Percentiles rank a stretch among this genome's conserved stretches.
phyloP scores from a whole-genome alignment of 106 monocot species.

The Alisma plantagoaquatica region DNA sequence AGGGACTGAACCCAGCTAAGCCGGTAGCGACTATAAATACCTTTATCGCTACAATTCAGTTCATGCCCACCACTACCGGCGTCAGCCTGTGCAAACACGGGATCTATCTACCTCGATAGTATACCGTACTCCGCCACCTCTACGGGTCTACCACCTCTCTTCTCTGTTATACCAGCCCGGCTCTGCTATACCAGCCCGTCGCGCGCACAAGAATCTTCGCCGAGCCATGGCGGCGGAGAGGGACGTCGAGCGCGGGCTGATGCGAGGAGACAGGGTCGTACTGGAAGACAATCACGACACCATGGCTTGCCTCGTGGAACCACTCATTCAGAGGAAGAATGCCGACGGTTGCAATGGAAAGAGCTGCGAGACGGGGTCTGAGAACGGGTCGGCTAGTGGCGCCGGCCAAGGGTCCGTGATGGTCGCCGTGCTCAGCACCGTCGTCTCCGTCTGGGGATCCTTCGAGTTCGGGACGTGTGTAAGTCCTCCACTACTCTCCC shows the following conservation, averaged over 20 bases:
- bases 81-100: too few relatives aligned
- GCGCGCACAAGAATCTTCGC: too few relatives aligned
- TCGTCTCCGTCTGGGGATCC: constrained; percentile 47
- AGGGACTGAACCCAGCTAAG: too few relatives aligned
- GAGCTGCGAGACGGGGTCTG: background rate
- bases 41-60: too few relatives aligned
- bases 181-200: too few relatives aligned
- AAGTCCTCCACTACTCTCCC: too few relatives aligned
- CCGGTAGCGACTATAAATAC: too few relatives aligned
- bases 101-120: too few relatives aligned
- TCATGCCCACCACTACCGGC: too few relatives aligned
- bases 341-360: background rate
- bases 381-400: background rate
- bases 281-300: background rate
- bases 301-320: constrained; percentile 5
- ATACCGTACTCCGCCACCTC: too few relatives aligned
- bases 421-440: constrained; percentile 38
- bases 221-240: background rate
- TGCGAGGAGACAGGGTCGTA: background rate
- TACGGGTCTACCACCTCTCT: too few relatives aligned
- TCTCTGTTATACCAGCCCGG: too few relatives aligned
- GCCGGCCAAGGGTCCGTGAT: constrained; percentile 25
- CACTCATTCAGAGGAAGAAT: background rate
- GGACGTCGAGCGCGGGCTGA: background rate
- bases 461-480: constrained; percentile 56